Percentiles rank a stretch among this genome's conserved stretches.
Evolutionary conservation across 2,329 filamentous ascomycete genomes (phyloP).

Genomic region (Ceratocystis huliohia): DNA sequence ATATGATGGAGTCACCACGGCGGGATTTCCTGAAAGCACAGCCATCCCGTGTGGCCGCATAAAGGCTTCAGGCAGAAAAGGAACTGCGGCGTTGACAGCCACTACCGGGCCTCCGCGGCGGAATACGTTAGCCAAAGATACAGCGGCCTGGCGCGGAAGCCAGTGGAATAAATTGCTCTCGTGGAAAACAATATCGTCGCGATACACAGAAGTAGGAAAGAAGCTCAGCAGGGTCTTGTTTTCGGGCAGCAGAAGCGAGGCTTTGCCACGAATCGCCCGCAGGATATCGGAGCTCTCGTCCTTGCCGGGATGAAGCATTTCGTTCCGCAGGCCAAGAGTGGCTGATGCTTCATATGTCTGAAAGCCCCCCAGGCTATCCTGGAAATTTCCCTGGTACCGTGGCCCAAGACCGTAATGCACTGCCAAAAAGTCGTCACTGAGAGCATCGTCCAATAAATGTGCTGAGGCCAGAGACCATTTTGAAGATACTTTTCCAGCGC

Average conservation of each 20-base stretch:
- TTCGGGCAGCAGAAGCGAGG: constrained; percentile 69
- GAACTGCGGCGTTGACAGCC: constrained; percentile 77
- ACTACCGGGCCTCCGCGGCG: constrained; percentile 64
- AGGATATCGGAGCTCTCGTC: constrained; percentile 88
- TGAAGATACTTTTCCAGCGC: constrained; percentile 59
- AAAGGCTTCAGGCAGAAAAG: constrained; percentile 80
- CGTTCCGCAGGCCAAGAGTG: constrained; percentile 78
- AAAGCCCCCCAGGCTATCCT: constrained; percentile 89
- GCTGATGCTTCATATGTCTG: constrained; percentile 94
- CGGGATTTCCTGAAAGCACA: constrained; percentile 68
- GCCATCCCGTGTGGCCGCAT: constrained; percentile 68
- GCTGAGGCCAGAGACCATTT: constrained; percentile 84
- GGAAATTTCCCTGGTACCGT: constrained; percentile 88
- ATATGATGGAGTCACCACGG: constrained; percentile 67
- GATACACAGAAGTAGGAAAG: constrained; percentile 65
- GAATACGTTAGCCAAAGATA: constrained; percentile 54
- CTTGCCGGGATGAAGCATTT: constrained; percentile 76
- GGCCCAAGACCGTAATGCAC: constrained; percentile 85
- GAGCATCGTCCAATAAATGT: constrained; percentile 71
- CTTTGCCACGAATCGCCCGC: constrained; percentile 73
- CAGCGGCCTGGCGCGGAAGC: constrained; percentile 58
- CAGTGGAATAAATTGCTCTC: constrained; percentile 65
- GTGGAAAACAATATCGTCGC: constrained; percentile 66
- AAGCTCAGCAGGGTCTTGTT: constrained; percentile 71
- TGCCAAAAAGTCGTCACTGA: constrained; percentile 83